Base-by-base conservation (phyloP, 2,329 filamentous ascomycete genomes). In the Trichoderma sp. region DNA sequence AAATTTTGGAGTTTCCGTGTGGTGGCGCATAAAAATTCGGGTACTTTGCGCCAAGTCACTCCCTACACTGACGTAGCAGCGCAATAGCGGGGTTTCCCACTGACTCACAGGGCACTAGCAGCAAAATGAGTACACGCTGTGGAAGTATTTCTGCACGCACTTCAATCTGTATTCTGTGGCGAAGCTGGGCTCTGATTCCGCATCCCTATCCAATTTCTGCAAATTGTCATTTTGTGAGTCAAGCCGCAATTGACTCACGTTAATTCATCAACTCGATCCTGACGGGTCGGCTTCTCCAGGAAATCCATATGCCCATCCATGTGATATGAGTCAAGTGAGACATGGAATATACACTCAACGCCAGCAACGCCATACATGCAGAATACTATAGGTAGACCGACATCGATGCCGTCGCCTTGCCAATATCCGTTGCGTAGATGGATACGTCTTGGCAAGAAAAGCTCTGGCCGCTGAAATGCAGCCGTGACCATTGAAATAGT, bases 1-100 rank as follows among this genome's bases (percentile, higher is more conserved):
- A 69, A 69, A 69, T 69, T 69, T 69, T 56, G 30, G 30, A 58
- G 46, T 66, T 66, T 68, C 52, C 52, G 32, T 32, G 43, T 69
- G 59, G 67, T 69, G 67, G 67, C 66, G 66, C 43, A 67, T 43
- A 59, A 67, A 66, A 67, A 59, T 54, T n/a, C 26, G 14, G 26
- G 37, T 66, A 66, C 61, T 56, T 66, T 56, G 26, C 37, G 37
- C n/a, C 39, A 51, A 52, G 56, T 59, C 43, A 21, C 55, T 51
- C 18, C 51, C 21, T 56, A 46, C 26, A 65, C 18, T 46, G 61
- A 65, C 51, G 61, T 55, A 24, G 34, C 34, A 28, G 30, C 13
- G 6, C 14, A 46, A 37, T 68, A 5, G 58, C 32, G 66, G 66
- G 49, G 37, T 10, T 37, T 16, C 18, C 18, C 18, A 37, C 49